Percentiles rank a stretch among this genome's conserved stretches.
These are phyloP conservation scores for Pleurotus citrinopileatus DNA, from an alignment of 768 basidiomycete genomes.

Conservation along the genomic window DNA sequence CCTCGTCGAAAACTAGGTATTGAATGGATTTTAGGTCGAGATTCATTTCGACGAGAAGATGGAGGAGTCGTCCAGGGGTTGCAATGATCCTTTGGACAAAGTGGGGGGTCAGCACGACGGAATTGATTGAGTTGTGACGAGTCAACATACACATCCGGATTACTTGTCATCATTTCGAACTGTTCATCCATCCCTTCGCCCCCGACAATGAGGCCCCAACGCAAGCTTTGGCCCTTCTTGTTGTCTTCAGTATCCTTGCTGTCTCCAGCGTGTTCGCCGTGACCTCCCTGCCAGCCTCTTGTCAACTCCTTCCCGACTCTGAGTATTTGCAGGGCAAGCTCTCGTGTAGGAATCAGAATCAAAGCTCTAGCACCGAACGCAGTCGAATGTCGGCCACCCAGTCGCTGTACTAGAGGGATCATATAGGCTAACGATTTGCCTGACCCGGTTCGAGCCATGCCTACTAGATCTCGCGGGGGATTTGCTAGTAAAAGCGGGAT, in stretches of 20 bases:
- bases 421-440: slow-evolving; percentile 97
- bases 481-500: slow-evolving; percentile 82
- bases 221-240: slow-evolving; percentile 57
- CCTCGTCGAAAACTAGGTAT: slow-evolving; percentile 96
- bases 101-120: neutral
- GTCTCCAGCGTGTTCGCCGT: slow-evolving; percentile 74
- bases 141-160: slow-evolving; percentile 86
- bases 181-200: slow-evolving; percentile 96
- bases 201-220: slow-evolving; percentile 95
- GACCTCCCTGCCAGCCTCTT: slow-evolving; percentile 67
- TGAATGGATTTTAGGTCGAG: slow-evolving; percentile 84
- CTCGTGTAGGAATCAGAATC: slow-evolving; percentile 88
- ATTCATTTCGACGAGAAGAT: slow-evolving; percentile 96
- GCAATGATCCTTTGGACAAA: slow-evolving; percentile 78
- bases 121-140: neutral
- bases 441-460: slow-evolving; percentile 97
- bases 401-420: slow-evolving; percentile 84
- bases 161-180: slow-evolving; percentile 91
- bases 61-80: slow-evolving; percentile 96
- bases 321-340: slow-evolving; percentile 90
- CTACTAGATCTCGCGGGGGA: slow-evolving; percentile 91
- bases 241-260: slow-evolving; percentile 50
- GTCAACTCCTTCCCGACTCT: slow-evolving; percentile 95
- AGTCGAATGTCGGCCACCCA: slow-evolving; percentile 77
- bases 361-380: slow-evolving; percentile 84